Conservation (phyloP, 2,329 filamentous ascomycete species). For the Penicillium thymicola region DNA sequence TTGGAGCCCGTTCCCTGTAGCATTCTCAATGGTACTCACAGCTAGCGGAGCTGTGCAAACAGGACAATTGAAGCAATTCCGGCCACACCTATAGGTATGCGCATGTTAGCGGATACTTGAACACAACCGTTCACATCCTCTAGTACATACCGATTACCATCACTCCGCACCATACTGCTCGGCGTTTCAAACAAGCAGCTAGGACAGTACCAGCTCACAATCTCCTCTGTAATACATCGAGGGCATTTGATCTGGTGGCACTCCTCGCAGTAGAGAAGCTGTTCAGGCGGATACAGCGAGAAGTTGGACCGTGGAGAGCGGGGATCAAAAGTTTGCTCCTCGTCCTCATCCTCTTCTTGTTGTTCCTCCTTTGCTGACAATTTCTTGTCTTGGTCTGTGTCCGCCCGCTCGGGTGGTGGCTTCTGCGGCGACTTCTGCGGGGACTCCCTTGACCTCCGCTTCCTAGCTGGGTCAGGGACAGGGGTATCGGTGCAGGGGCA, state of each 20-base stretch:
- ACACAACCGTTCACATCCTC: not conserved
- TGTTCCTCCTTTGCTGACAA: slow-evolving; percentile 18
- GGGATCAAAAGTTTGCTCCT: slow-evolving; percentile 81
- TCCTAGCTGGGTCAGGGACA: slow-evolving; percentile 38
- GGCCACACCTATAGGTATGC: slow-evolving; percentile 66
- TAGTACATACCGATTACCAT: slow-evolving; percentile 77
- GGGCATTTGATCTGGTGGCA: slow-evolving; percentile 95
- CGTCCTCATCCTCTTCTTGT: slow-evolving; percentile 57
- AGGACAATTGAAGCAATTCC: slow-evolving; percentile 95
- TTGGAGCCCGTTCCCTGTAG: slow-evolving; percentile 38
- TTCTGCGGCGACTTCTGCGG: slow-evolving; percentile 31
- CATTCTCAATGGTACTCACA: slow-evolving; percentile 67
- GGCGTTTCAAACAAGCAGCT: slow-evolving; percentile 95
- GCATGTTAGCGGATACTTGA: slow-evolving; percentile 7
- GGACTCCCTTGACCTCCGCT: slow-evolving; percentile 37
- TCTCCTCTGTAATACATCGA: slow-evolving; percentile 87
- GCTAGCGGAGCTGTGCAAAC: slow-evolving; percentile 78
- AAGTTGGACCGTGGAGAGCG: slow-evolving; percentile 81
- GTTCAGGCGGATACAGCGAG: slow-evolving; percentile 87
- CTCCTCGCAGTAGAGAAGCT: slow-evolving; percentile 94
- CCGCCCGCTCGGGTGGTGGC: slow-evolving; percentile 23
- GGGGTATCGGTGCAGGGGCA: slow-evolving; percentile 59
- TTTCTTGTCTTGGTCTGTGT: slow-evolving; percentile 1
- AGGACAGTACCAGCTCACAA: slow-evolving; percentile 92
- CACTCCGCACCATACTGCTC: slow-evolving; percentile 84